Evolutionary conservation across 257 asterid genomes (phyloP), one percentile per base, ranked within the genome.

Genomic region (Forsythia suspensa): DNA sequence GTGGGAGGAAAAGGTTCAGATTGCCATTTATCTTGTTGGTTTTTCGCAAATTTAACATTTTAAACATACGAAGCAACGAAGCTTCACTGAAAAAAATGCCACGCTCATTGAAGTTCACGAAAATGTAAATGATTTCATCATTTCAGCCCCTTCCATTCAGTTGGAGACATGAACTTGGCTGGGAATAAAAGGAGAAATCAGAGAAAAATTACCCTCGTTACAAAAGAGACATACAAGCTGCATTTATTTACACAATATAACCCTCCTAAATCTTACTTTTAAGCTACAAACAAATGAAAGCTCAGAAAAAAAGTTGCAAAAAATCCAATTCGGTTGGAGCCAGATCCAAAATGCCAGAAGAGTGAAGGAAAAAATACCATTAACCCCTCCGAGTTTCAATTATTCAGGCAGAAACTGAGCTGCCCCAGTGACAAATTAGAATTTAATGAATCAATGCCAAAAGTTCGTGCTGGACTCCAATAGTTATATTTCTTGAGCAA

Each of bases 401-500:
- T 41, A 34, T 16, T 52, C 67, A 76, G 83, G 75, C 80, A 82
- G 74, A 73, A 20, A 70, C 65, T 80, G 76, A 61, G 71, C 68
- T 75, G 85, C 74, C 85, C 69, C 18, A 72, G 74, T 34, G 42
- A 67, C 65, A 39, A 69, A 76, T 70, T 74, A 76, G 74, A 75
- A 82, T 83, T 71, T 42, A 75, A 77, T 21, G 74, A 84, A 82
- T 43, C 51, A 34, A 81, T 65, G 77, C 70, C 77, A n/a, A 43
- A 71, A 72, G 72, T 75, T 71, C 75, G 78, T 61, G 69, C 71
- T 29, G 46, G 71, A 75, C 34, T 76, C 68, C 80, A 78, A 71
- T 74, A 38, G 72, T 71, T 9, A 63, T 63, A 66, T 55, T 76
- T 65, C 80, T 63, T 41, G 82, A 84, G 89, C 89, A 86, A 79